Conservation (phyloP, 2,329 filamentous ascomycete species). For the Pseudocercospora cruenta region DNA sequence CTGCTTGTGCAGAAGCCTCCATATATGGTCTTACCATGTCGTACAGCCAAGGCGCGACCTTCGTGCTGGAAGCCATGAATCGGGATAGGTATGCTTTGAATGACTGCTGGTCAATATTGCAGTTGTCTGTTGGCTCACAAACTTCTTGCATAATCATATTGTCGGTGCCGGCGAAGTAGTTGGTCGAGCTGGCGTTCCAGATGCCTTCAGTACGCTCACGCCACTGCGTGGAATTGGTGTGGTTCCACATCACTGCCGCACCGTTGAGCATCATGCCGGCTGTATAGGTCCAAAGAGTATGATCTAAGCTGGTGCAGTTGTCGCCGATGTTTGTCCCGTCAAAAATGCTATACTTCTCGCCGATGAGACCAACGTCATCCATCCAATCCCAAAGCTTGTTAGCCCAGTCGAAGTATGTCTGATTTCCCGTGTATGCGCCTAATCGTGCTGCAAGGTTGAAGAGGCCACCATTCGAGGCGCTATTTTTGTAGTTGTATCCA, state of each 20-base stretch:
- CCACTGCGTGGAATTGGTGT: slow-evolving; percentile 27
- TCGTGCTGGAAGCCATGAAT: slow-evolving; percentile 57
- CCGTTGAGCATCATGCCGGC: slow-evolving; percentile 49
- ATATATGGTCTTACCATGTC: slow-evolving; percentile 57
- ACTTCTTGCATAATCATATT: slow-evolving; percentile 49
- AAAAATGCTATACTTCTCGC: slow-evolving; percentile 43
- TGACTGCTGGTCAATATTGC: slow-evolving; percentile 43
- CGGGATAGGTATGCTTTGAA: slow-evolving; percentile 47
- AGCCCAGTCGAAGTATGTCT: slow-evolving; percentile 67
- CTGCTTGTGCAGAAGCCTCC: slow-evolving; percentile 56
- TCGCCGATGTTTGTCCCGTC: slow-evolving; percentile 48
- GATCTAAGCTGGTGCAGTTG: slow-evolving; percentile 48
- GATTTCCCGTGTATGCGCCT: slow-evolving; percentile 39
- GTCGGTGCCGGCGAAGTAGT: slow-evolving; percentile 44
- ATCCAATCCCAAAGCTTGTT: slow-evolving; percentile 43
- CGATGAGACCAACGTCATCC: slow-evolving; percentile 57
- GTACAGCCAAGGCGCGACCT: slow-evolving; percentile 61
- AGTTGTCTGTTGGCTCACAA: slow-evolving; percentile 46
- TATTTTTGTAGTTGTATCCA: slow-evolving; percentile 52
- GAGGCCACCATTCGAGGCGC: slow-evolving; percentile 53
- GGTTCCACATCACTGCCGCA: slow-evolving; percentile 49
- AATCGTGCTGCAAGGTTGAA: slow-evolving; percentile 49
- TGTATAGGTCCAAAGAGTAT: slow-evolving; percentile 53
- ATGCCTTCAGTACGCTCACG: slow-evolving; percentile 29
- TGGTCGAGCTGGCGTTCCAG: slow-evolving; percentile 34